A percentile compares a stretch with the other conserved stretches of the same genome.
Conservation (phyloP, 495 filamentous ascomycete genomes). For the Penicillium crystallinum region DNA sequence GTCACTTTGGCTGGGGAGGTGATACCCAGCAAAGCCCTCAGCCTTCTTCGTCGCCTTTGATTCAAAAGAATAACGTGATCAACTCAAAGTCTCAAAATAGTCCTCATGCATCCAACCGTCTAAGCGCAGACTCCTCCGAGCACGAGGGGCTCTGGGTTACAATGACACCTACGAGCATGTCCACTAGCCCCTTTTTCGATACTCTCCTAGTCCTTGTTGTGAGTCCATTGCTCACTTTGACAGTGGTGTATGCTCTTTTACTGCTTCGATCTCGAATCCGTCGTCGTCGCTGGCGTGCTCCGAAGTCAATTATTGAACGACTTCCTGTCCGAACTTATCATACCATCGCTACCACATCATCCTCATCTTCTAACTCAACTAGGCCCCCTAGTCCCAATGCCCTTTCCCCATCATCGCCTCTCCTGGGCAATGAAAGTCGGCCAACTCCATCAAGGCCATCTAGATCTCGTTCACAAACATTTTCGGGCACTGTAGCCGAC, state of each 20-base stretch:
- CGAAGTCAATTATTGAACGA: slow-evolving; percentile 90
- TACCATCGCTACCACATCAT: slow-evolving; percentile 56
- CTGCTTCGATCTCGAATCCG: slow-evolving; percentile 85
- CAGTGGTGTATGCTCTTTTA: slow-evolving; percentile 86
- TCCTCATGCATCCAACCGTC: slow-evolving; percentile 5
- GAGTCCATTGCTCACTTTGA: slow-evolving; percentile 85
- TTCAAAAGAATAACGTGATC: not conserved
- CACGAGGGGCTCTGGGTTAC: slow-evolving; percentile 94
- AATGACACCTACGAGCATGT: slow-evolving; percentile 82
- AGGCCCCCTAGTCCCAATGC: slow-evolving; percentile 46
- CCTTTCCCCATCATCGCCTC: slow-evolving; percentile 69
- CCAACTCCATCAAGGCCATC: slow-evolving; percentile 32
- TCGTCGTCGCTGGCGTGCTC: slow-evolving; percentile 86
- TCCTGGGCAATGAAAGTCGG: slow-evolving; percentile 42
- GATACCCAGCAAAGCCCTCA: slow-evolving; percentile 7
- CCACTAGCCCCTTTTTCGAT: slow-evolving; percentile 92
- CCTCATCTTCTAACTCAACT: slow-evolving; percentile 49
- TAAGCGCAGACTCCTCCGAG: slow-evolving; percentile 31
- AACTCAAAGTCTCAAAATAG: slow-evolving; percentile 14
- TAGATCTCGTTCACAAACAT: slow-evolving; percentile 61
- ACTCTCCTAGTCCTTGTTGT: slow-evolving; percentile 90
- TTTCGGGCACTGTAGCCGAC: slow-evolving; percentile 47
- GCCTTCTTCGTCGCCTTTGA: slow-evolving; percentile 10
- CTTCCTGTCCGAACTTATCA: slow-evolving; percentile 95
- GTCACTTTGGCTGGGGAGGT: slow-evolving; percentile 32